Conservation (phyloP, 1,284 basidiomycete genomes). For the Albatrellus sp. region DNA sequence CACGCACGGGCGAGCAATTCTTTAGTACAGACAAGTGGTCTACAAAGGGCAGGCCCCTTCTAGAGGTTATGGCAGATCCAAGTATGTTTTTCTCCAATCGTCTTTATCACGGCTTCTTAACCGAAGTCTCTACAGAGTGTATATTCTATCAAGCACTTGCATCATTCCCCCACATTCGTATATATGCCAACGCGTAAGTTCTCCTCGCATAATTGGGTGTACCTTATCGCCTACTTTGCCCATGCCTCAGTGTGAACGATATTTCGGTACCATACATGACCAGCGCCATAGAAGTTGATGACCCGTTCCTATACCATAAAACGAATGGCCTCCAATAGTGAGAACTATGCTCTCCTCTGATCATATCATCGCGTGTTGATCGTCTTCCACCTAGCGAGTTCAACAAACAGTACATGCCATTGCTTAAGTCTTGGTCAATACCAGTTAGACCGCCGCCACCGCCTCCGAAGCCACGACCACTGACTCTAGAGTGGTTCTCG, state of each 20-base stretch:
- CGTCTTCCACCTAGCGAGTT: constrained; percentile 29
- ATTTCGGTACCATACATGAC: constrained; percentile 75
- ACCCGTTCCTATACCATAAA: constrained; percentile 53
- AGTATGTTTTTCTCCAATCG: constrained; percentile 29
- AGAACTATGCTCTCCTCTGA: not conserved
- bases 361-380: not conserved
- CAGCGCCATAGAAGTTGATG: constrained; percentile 56
- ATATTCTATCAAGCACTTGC: constrained; percentile 70
- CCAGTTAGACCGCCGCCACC: constrained; percentile 26
- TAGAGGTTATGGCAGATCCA: constrained; percentile 82
- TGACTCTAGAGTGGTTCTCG: constrained; percentile 36
- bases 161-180: constrained; percentile 56
- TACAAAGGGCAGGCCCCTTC: constrained; percentile 50
- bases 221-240: constrained; percentile 16
- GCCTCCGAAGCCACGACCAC: constrained; percentile 23
- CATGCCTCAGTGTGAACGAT: constrained; percentile 40
- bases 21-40: constrained; percentile 56
- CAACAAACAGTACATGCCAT: constrained; percentile 38
- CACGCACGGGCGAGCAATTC: constrained; percentile 62
- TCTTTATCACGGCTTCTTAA: not conserved
- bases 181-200: constrained; percentile 78
- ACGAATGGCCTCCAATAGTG: constrained; percentile 55
- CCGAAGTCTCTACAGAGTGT: constrained; percentile 30
- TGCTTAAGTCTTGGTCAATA: constrained; percentile 39
- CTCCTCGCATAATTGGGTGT: constrained; percentile 1